phyloP scores from a whole-genome alignment of 768 basidiomycete genomes.

The Amanita fuliginea region DNA sequence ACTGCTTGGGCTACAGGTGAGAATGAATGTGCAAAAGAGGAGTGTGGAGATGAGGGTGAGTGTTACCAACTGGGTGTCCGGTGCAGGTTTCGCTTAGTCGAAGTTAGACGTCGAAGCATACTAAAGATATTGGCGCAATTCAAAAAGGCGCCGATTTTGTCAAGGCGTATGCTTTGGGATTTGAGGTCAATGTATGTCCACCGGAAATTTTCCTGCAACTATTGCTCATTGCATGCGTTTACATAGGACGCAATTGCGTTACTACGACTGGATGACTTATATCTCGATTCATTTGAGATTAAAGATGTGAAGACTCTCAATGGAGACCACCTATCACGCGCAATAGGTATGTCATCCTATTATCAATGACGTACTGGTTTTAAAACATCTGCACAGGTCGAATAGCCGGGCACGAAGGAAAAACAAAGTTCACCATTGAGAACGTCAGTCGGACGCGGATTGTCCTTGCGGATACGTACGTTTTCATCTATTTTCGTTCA shows the following conservation, averaged over 20 bases:
- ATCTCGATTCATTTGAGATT: constrained; percentile 97
- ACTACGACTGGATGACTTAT: constrained; percentile 90
- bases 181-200: constrained; percentile 76
- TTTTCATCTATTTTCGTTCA: constrained; percentile 10
- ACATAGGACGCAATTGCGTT: constrained; percentile 88
- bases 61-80: constrained; percentile 6
- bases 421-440: constrained; percentile 98
- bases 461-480: constrained; percentile 93
- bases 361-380: constrained; percentile 4
- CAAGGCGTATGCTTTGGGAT: constrained; percentile 89
- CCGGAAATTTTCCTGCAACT: neutral
- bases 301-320: constrained; percentile 98
- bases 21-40: constrained; percentile 90
- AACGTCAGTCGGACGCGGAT: constrained; percentile 96
- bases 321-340: constrained; percentile 96
- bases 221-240: neutral
- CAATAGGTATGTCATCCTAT: constrained; percentile 52
- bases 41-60: constrained; percentile 89
- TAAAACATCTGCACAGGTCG: constrained; percentile 44
- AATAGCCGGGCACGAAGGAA: constrained; percentile 97
- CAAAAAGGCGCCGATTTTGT: constrained; percentile 98
- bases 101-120: constrained; percentile 82
- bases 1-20: constrained; percentile 86
- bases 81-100: neutral
- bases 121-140: constrained; percentile 84